Base-by-base conservation (phyloP, 164 flowering plant genomes). In the Sedum album region DNA sequence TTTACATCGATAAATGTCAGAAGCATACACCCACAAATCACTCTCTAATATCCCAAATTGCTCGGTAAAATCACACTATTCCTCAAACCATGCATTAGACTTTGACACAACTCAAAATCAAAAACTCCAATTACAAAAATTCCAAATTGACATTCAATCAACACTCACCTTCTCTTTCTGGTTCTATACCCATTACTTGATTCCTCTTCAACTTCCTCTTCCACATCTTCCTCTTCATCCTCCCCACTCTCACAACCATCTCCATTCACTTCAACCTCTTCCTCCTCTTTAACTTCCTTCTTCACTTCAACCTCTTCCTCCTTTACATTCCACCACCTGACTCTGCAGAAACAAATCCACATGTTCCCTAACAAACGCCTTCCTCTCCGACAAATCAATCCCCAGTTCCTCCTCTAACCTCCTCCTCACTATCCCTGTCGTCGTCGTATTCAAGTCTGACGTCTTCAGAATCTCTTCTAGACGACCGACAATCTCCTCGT, bases 361-460 rank as follows among this genome's bases (percentile, higher is more conserved):
- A 60, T 90, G 96, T 28, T 86, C 90, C 60, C 96, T 76, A 33
- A 93, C 77, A 60, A 90, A 88, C 14, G 78, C 79, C 66, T 85
- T 93, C 69, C 78, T 81, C 17, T 82, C 88, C 3, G 97, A 77
- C 61, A 93, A 84, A 79, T 90, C 97, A 64, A 89, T 75, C 26
- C 84, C 85, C 73, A 93, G 88, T 49, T 89, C 91, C 41, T 81
- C 83, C 83, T 93, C 96, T n/a, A 90, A 79, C 51, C 76, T 74
- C 51, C 88, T 82, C 69, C 95, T 86, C 8, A 93, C 84, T 66
- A 69, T 82, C 38, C 78, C 80, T n/a, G 87, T 80, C n/a, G 96
- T 93, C n/a, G 98, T 82, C 53, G 86, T 86, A 74, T 77, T 83
- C 10, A 93, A 83, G 88, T 88, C 96, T 20, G 98, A 85, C 20